Base-by-base conservation (phyloP, 345 rosid genomes). In the Durio zibethinus region DNA sequence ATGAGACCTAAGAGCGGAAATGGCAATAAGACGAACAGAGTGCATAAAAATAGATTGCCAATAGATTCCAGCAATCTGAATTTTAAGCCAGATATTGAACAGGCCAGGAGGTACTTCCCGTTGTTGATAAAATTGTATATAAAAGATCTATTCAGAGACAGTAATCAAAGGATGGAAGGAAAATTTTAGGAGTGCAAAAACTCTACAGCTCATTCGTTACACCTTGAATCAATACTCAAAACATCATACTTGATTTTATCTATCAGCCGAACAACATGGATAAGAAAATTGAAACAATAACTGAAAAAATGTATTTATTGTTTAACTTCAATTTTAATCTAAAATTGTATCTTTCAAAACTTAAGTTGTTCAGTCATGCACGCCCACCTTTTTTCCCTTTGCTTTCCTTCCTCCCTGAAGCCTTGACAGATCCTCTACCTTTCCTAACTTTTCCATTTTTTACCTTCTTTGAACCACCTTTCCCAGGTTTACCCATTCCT, bases 391-490 rank as follows among this genome's bases (percentile, higher is more conserved):
- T 76, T 62, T 83, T 33, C 86, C 85, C 87, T 36, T 76, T 81
- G 53, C 67, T 87, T 61, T 80, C 92, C 83, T 84, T 89, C 70
- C 77, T 87, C 67, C 80, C 83, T 31, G 80, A 80, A 36, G 77
- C 83, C 84, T 83, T 88, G 9, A 18, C 81, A 4, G 87, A 65
- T 40, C 84, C 85, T 83, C 89, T 91, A 33, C 88, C 86, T 64
- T 70, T 81, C 52, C 60, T 80, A 16, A 69, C 82, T 72, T 89
- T 91, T 2, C 61, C 84, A 33, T 79, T 78, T 80, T 84, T 90
- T 10, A 88, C 91, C 78, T 86, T 92, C 86, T 90, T 89, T 5
- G 70, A 73, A 59, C 90, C 80, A 0, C 88, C 87, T 82, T 85
- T 87, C 38, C 97, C 90, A 0, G 77, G 74, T 78, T 89, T 90